Conservation (phyloP, 192 early-diverging fungal genomes). For the Geranomyces variabilis region DNA sequence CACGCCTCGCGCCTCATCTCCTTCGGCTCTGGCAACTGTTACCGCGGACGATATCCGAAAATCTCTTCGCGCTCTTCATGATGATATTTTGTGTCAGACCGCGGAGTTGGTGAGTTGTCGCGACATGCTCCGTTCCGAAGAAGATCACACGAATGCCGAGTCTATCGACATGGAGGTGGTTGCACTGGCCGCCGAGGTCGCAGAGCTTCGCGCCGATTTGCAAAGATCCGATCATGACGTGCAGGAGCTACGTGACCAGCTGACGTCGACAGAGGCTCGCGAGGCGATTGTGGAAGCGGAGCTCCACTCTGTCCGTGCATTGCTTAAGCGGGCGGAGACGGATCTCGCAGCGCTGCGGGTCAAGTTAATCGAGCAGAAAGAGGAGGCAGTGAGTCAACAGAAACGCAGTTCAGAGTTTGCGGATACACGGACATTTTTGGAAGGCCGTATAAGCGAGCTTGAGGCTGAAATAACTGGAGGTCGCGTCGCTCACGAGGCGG, state of each 20-base stretch:
- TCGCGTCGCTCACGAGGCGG: no score
- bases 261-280: conserved; percentile 36
- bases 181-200: conserved; percentile 21
- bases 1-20: neutral
- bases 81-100: conserved; percentile 51
- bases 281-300: conserved; percentile 44
- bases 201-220: conserved; percentile 12
- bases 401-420: conserved; percentile 18
- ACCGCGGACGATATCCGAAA: conserved; percentile 39
- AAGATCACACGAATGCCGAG: conserved; percentile 26
- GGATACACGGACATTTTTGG: neutral
- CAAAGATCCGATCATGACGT: neutral
- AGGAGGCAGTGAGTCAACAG: neutral
- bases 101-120: conserved; percentile 27
- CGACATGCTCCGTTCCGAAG: conserved; percentile 4
- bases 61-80: conserved; percentile 45
- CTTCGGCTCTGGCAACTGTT: neutral
- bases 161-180: conserved; percentile 37
- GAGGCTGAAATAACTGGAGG: neutral
- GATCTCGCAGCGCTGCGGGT: conserved; percentile 7
- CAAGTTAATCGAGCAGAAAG: conserved; percentile 12
- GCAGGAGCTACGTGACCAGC: conserved; percentile 16
- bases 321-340: conserved; percentile 25
- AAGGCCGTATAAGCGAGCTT: conserved; percentile 6
- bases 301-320: conserved; percentile 18